Percentiles rank a stretch among this genome's conserved stretches.
phyloP scores from a whole-genome alignment of 2,329 filamentous ascomycete genomes.

The Arthrobotrys sinensis region DNA sequence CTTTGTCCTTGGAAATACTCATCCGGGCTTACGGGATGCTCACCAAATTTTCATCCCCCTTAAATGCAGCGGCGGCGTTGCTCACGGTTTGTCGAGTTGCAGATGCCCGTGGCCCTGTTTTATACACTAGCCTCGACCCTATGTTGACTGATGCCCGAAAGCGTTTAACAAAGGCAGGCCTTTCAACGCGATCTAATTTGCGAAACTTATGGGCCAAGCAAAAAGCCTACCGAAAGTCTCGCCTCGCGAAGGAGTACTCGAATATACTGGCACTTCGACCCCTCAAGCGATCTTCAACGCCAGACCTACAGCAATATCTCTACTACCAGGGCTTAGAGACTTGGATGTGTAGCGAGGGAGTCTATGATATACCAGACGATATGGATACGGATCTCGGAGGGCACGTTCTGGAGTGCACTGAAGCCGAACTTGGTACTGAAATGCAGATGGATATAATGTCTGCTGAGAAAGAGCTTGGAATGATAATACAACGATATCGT shows the following conservation, averaged over 20 bases:
- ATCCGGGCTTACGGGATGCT: neutral
- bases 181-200: neutral
- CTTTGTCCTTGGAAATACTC: neutral
- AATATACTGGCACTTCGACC: neutral
- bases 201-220: neutral
- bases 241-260: conserved; percentile 8
- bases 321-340: conserved; percentile 13
- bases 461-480: neutral
- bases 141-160: neutral
- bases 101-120: conserved; percentile 12
- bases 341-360: conserved; percentile 31
- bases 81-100: neutral
- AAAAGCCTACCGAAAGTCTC: neutral
- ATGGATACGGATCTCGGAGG: neutral
- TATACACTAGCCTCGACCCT: conserved; percentile 17
- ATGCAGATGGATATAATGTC: conserved; percentile 3
- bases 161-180: neutral
- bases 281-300: neutral
- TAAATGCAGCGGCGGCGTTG: neutral
- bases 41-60: neutral
- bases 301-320: conserved; percentile 19
- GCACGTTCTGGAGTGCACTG: neutral
- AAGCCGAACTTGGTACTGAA: neutral
- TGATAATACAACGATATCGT: neutral
- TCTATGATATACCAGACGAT: neutral